Base-by-base conservation (phyloP, 1,284 basidiomycete species). In the Ganoderma lucidum region DNA sequence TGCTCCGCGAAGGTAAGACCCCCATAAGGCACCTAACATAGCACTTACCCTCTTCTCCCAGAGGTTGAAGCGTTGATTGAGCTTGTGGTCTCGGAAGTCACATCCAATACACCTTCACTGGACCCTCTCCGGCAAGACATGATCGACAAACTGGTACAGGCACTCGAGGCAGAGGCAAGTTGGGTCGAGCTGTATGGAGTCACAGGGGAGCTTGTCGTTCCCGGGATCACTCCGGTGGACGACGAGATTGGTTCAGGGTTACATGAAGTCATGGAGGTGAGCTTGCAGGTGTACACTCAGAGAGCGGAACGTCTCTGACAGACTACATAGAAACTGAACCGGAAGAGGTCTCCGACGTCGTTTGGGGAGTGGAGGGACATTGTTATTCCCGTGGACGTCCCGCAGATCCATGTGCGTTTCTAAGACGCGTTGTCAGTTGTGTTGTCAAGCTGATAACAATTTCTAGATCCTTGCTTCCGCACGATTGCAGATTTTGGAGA, bases 331-430 rank as follows among this genome's bases (percentile, higher is more conserved):
- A 79, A 82, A 30, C 77, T 89, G 44, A 79, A 79, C 58, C 79
- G 75, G 60, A 82, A 84, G 63, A 80, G 79, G 75, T 83, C 84
- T 69, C 77, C 82, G 14, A 73, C 77, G 15, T 78, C 71, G 30
- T 73, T 72, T 58, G 75, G 73, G 2, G 74, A 75, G 32, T 95
- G 93, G 93, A 84, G 88, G 62, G 87, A 91, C 71, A 87, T 96
- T 51, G 85, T 83, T 62, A 93, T 96, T 59, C 94, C 94, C 15
- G 91, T 96, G 3, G 95, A 96, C 76, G 84, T 96, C 56, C 94
- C 95, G 1, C 85, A 86, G 66, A 91, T 95, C 84, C 89, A 90
- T 76, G 94, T 93, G 69, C 80, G 90, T 82, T 6, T 42, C 51
- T 45, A 70, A 60, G 42, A 62, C 9, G 30, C 30, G 41, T 58